Evolutionary conservation across 352 stramenopile genomes (phyloP).

Genomic region (Globisporangium barbulae): DNA sequence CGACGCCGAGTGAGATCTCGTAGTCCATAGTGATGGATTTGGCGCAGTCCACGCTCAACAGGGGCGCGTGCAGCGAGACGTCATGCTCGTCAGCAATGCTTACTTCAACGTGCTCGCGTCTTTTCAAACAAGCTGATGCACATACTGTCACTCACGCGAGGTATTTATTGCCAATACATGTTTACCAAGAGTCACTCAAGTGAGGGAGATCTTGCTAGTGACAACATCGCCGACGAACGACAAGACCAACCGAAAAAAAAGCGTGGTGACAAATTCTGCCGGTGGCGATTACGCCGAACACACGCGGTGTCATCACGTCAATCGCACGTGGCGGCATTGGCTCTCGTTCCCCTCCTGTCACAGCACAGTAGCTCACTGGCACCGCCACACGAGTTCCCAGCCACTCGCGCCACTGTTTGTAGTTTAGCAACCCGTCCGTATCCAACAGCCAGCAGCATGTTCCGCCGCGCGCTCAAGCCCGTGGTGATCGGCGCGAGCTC

Average conservation of each 20-base stretch:
- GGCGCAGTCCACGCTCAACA: background rate
- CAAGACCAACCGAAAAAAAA: background rate
- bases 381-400: background rate
- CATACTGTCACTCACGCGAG: background rate
- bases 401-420: background rate
- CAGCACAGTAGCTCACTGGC: background rate
- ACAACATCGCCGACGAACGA: background rate
- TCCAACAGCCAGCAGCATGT: conserved; percentile 15
- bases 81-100: background rate
- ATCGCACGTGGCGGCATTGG: background rate
- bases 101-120: background rate
- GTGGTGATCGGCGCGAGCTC: conserved; percentile 19
- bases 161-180: background rate
- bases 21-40: background rate
- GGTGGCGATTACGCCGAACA: conserved; percentile 4
- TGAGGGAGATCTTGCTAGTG: background rate
- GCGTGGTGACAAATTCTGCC: conserved; percentile 8
- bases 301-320: background rate
- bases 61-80: background rate
- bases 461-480: conserved; percentile 23
- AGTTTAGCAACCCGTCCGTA: background rate
- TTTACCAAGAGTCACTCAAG: background rate
- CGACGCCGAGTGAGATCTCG: conserved; percentile 19
- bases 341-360: background rate
- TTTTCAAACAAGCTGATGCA: background rate